Evolutionary conservation across 495 filamentous ascomycete species (phyloP).

Genomic region (Neurospora cerealis): DNA sequence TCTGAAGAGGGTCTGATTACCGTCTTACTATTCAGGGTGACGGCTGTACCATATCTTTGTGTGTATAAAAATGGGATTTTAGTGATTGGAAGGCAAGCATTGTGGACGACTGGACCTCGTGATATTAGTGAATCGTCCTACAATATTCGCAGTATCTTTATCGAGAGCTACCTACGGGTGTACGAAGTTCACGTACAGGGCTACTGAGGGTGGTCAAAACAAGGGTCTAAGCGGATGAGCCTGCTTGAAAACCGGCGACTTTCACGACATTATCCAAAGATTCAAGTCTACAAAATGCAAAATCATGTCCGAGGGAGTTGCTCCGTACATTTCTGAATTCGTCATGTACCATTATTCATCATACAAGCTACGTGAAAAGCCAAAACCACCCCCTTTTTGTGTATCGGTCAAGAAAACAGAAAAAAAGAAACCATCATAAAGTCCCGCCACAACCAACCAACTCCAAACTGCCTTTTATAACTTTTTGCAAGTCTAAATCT

Average conservation of each 20-base stretch:
- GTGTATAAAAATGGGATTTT: conserved; percentile 1
- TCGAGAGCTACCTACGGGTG: background rate
- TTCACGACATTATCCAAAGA: background rate
- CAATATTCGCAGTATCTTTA: background rate
- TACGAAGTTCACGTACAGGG: background rate
- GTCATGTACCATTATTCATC: background rate
- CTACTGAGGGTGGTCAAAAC: background rate
- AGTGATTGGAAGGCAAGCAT: background rate
- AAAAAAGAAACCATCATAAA: conserved; percentile 1
- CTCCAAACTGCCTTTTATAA: conserved; percentile 11
- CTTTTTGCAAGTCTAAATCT: background rate
- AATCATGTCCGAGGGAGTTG: background rate
- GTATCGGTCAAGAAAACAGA: background rate
- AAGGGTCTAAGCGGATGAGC: background rate
- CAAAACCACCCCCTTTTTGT: background rate
- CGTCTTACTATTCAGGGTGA: background rate
- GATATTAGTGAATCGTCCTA: background rate
- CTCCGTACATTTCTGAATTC: background rate
- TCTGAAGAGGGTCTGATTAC: background rate
- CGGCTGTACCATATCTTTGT: background rate
- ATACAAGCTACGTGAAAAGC: background rate
- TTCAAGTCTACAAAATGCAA: background rate
- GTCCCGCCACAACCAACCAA: conserved; percentile 3
- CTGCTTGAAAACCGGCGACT: background rate
- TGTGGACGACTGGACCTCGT: background rate